Evolutionary conservation across 2,329 filamentous ascomycete species (phyloP), one percentile per base, ranked within the genome.

Genomic region (Botryotinia globosa): DNA sequence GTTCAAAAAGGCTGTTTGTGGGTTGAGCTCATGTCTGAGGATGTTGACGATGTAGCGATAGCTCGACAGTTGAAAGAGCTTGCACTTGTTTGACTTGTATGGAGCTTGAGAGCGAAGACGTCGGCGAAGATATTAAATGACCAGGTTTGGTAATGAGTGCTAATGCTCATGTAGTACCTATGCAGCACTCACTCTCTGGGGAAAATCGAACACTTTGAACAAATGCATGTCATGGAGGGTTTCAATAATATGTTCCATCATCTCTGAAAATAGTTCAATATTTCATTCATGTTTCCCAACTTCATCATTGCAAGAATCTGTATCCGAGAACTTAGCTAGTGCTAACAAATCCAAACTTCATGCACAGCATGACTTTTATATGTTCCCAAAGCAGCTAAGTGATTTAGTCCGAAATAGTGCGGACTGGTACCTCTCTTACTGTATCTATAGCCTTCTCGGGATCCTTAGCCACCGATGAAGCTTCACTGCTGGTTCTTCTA

Each of bases 351-450:
- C 22, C 25, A 34, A 9, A 16, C 42, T 61, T 25, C 34, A 70
- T 20, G 18, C 29, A 37, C 42, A 3, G 4, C 39, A 44, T 37
- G 32, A 22, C 25, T 14, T 64, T 64, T 29, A 22, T 25, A 48
- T 45, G 29, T 62, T 22, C 32, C 6, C 9, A 4, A 3, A 1
- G 8, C 25, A 48, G 16, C n/a, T 45, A 25, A 20, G 14, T 7
- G 48, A 25, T 63, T 65, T 45, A 76, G 32, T 70, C 71, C 29
- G 73, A 74, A 54, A 75, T 71, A 22, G 73, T 75, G 59, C 51
- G 58, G 51, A 45, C 61, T 22, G 70, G 65, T n/a, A 73, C 59
- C 29, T 72, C 73, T 62, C 39, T 45, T 10, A 74, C 67, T 39
- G n/a, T 69, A 18, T 70, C 64, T 8, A 22, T 37, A 34, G 73